Conservation (phyloP, 2,329 filamentous ascomycete species). For the Ilyonectria sp. region DNA sequence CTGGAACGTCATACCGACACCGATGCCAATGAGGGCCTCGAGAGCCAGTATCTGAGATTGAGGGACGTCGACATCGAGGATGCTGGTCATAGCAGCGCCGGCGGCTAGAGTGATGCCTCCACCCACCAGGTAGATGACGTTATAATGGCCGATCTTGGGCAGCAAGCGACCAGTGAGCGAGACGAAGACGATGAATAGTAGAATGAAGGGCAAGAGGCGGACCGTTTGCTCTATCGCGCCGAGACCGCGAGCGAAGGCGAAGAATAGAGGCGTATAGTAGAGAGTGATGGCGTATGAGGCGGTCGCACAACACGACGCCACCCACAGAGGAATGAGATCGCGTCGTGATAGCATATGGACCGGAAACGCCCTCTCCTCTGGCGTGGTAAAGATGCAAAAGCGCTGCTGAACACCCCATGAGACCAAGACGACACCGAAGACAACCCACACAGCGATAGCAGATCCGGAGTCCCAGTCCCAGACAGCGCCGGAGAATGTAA, state of each 20-base stretch:
- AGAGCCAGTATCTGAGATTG: slow-evolving; percentile 51
- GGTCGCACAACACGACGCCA: slow-evolving; percentile 55
- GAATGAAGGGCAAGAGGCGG: slow-evolving; percentile 60
- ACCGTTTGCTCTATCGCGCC: slow-evolving; percentile 58
- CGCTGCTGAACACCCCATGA: slow-evolving; percentile 64
- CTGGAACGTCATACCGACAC: slow-evolving; percentile 52
- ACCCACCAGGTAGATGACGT: slow-evolving; percentile 50
- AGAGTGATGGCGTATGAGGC: slow-evolving; percentile 57
- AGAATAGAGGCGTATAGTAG: slow-evolving; percentile 70
- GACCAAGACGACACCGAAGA: slow-evolving; percentile 61
- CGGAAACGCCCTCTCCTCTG: slow-evolving; percentile 45
- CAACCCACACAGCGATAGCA: slow-evolving; percentile 63
- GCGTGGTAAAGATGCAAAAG: slow-evolving; percentile 61
- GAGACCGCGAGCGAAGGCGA: slow-evolving; percentile 65
- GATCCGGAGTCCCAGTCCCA: slow-evolving; percentile 64
- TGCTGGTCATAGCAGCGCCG: slow-evolving; percentile 44
- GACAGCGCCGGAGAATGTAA: slow-evolving; percentile 65
- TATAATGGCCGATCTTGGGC: slow-evolving; percentile 56
- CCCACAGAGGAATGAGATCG: slow-evolving; percentile 59
- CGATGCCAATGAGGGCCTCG: slow-evolving; percentile 50
- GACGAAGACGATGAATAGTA: slow-evolving; percentile 54
- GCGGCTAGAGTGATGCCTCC: slow-evolving; percentile 47
- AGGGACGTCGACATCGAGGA: slow-evolving; percentile 43
- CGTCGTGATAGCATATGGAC: slow-evolving; percentile 45
- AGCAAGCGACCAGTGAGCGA: slow-evolving; percentile 57